Evolutionary conservation across 495 filamentous ascomycete genomes (phyloP).

Genomic region (Xylaria bambusicola): DNA sequence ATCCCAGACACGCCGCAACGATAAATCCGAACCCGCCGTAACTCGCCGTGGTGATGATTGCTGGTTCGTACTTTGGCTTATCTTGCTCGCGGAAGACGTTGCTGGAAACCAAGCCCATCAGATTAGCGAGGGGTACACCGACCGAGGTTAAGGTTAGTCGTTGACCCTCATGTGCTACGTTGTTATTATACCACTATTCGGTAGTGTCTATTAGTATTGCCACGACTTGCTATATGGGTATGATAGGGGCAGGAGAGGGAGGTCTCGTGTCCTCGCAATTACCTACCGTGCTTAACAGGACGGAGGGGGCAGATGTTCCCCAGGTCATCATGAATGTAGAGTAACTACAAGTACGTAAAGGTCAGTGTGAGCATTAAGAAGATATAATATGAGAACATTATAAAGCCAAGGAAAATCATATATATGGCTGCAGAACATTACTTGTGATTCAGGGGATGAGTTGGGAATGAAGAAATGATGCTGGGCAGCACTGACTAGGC

Average conservation of each 20-base stretch:
- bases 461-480: background rate
- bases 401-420: too few relatives aligned
- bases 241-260: background rate
- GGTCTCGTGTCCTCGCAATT: background rate
- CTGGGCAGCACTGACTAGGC: conserved; percentile 50
- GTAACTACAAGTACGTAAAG: too few relatives aligned
- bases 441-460: too few relatives aligned
- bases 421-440: too few relatives aligned
- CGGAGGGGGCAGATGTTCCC: conserved; percentile 61
- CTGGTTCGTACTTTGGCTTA: conserved; percentile 72
- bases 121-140: conserved; percentile 73
- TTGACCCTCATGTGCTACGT: conserved; percentile 72
- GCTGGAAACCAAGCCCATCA: conserved; percentile 76
- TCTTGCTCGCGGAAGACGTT: conserved; percentile 76
- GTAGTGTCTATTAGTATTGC: background rate
- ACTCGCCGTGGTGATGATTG: conserved; percentile 69
- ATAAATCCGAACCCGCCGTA: conserved; percentile 68
- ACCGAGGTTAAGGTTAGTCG: conserved; percentile 71
- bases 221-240: background rate
- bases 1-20: conserved; percentile 58
- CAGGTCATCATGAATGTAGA: conserved; percentile 84
- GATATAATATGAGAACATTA: too few relatives aligned
- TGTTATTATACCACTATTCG: conserved; percentile 72
- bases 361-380: too few relatives aligned
- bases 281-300: conserved; percentile 51